A percentile compares a stretch with the other conserved stretches of the same genome.
These are phyloP conservation scores for Mikania micrantha DNA, from an alignment of 129 eudicot genomes.

Conservation along the genomic window DNA sequence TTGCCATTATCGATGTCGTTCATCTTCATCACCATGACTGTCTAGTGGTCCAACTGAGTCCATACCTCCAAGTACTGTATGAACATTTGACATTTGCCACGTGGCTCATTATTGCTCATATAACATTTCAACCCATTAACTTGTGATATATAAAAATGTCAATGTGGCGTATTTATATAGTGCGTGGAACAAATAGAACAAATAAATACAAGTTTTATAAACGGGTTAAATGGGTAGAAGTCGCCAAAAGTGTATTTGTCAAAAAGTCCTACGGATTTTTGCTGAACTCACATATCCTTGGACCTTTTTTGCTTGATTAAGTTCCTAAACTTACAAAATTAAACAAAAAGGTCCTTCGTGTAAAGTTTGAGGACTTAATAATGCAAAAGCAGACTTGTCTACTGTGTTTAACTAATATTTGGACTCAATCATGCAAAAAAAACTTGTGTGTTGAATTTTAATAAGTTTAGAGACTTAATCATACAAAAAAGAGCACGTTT, in stretches of 20 bases:
- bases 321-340: too few relatives aligned
- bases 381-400: background rate
- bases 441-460: too few relatives aligned
- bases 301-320: background rate
- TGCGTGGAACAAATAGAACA: background rate
- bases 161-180: background rate
- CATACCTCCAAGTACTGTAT: constrained; percentile 63
- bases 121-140: background rate
- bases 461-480: too few relatives aligned
- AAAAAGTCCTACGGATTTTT: background rate
- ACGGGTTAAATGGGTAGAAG: background rate
- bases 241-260: background rate
- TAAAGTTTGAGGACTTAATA: background rate
- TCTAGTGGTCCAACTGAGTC: constrained; percentile 76
- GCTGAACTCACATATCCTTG: background rate
- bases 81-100: background rate
- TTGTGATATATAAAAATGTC: background rate
- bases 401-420: too few relatives aligned
- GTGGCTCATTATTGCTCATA: background rate
- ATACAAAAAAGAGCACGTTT: too few relatives aligned
- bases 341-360: background rate
- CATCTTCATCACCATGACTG: constrained; percentile 44
- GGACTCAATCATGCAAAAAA: too few relatives aligned
- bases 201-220: background rate
- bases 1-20: constrained; percentile 42